These are phyloP conservation scores for Pouteria campechiana DNA, from an alignment of 179 eudicot genomes.

Conservation along the genomic window DNA sequence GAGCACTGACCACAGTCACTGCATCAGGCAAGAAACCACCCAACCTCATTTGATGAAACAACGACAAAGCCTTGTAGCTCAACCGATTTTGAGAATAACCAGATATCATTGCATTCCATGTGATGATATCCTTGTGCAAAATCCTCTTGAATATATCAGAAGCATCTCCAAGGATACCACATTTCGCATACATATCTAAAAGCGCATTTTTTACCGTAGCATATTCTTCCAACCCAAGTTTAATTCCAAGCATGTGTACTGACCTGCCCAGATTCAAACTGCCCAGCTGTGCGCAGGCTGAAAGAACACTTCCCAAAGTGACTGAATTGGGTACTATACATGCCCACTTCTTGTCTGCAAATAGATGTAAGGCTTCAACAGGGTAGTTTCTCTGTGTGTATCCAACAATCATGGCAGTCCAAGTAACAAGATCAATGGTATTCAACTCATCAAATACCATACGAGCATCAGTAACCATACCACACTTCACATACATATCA, in stretches of 20 bases:
- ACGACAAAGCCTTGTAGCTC: conserved; percentile 33
- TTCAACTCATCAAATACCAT: conserved; percentile 30
- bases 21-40: conserved; percentile 38
- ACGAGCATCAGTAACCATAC: conserved; percentile 46
- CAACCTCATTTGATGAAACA: conserved; percentile 55
- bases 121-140: conserved; percentile 34
- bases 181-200: conserved; percentile 77
- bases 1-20: conserved; percentile 44
- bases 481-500: conserved; percentile 72
- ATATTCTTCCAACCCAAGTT: conserved; percentile 53
- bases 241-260: conserved; percentile 39
- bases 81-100: conserved; percentile 61
- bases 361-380: conserved; percentile 44
- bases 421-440: conserved; percentile 42
- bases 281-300: conserved; percentile 53
- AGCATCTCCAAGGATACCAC: conserved; percentile 38
- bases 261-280: conserved; percentile 37
- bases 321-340: conserved; percentile 38
- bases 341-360: conserved; percentile 28
- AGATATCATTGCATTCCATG: conserved; percentile 76
- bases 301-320: conserved; percentile 55
- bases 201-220: conserved; percentile 52
- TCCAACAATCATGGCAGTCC: conserved; percentile 90
- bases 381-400: conserved; percentile 50
- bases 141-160: conserved; percentile 39